Conservation (phyloP, 1,284 basidiomycete genomes). For the Dichomitus squalens region DNA sequence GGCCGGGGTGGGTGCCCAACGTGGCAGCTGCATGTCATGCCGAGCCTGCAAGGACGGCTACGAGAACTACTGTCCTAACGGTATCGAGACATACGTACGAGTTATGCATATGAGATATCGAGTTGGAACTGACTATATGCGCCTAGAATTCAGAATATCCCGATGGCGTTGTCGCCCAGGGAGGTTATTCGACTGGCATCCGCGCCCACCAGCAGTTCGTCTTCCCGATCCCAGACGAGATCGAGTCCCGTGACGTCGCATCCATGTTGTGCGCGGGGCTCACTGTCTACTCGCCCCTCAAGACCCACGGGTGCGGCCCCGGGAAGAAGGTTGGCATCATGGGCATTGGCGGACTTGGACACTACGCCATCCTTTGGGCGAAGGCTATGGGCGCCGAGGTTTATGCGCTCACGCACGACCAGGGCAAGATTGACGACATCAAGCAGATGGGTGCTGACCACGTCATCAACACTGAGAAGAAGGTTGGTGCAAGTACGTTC, state of each 20-base stretch:
- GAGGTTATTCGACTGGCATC: constrained; percentile 69
- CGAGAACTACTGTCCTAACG: constrained; percentile 53
- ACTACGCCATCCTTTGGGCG: constrained; percentile 31
- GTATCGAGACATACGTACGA: constrained; percentile 27
- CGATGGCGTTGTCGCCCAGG: constrained; percentile 54
- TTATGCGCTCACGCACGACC: constrained; percentile 67
- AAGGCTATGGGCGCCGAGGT: constrained; percentile 49
- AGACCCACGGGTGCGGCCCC: constrained; percentile 60
- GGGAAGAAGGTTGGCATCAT: constrained; percentile 71
- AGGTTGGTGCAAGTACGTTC: constrained; percentile 2
- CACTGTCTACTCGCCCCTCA: constrained; percentile 68
- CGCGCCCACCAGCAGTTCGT: constrained; percentile 71
- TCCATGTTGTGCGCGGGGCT: constrained; percentile 68
- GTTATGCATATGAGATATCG: accelerated
- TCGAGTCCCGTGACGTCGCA: constrained; percentile 53
- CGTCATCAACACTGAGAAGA: constrained; percentile 44
- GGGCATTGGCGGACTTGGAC: constrained; percentile 61
- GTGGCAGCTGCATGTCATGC: constrained; percentile 55
- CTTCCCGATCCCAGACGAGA: constrained; percentile 65
- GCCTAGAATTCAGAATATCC: constrained; percentile 33
- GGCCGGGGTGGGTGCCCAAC: constrained; percentile 67
- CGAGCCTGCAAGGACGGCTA: constrained; percentile 54
- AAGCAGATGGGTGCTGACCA: constrained; percentile 62
- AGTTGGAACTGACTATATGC: background rate
- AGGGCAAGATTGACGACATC: constrained; percentile 65